These are phyloP conservation scores for Zizania palustris DNA, from an alignment of 202 grass and related monocot genomes.

Conservation along the genomic window DNA sequence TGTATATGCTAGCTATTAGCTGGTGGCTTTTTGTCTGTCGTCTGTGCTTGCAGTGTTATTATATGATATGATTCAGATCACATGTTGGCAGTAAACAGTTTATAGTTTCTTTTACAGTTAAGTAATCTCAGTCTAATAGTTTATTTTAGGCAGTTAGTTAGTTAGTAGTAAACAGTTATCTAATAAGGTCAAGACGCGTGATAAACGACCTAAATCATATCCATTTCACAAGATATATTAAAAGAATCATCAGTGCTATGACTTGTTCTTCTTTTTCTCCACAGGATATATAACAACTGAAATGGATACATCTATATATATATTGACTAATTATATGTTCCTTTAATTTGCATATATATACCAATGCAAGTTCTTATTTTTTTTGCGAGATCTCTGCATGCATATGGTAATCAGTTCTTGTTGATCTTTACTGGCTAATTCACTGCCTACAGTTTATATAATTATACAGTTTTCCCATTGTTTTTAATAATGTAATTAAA, in stretches of 20 bases:
- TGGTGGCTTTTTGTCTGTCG: background rate
- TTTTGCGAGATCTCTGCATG: background rate
- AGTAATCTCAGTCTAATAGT: slow-evolving; percentile 25
- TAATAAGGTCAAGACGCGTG: slow-evolving; percentile 31
- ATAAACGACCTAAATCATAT: slow-evolving; percentile 43
- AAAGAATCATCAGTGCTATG: slow-evolving; percentile 21
- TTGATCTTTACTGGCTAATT: background rate
- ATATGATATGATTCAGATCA: slow-evolving; percentile 38
- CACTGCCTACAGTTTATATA: background rate
- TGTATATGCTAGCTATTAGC: slow-evolving; percentile 31
- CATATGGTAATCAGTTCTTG: too few species aligned
- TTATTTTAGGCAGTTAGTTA: slow-evolving; percentile 11
- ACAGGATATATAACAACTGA: too few species aligned
- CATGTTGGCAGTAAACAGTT: slow-evolving; percentile 31
- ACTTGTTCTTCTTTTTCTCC: slow-evolving; percentile 37
- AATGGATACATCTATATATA: too few species aligned
- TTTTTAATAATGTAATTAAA: too few species aligned
- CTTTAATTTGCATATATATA: too few species aligned
- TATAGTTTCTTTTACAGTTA: slow-evolving; percentile 1
- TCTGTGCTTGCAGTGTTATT: slow-evolving; percentile 17
- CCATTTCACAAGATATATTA: slow-evolving; percentile 13
- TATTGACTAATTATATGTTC: too few species aligned
- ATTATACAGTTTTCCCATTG: too few species aligned
- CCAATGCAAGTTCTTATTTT: background rate
- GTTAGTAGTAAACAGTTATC: background rate